Percentiles rank a stretch among this genome's conserved stretches.
These are phyloP conservation scores for Trypanosoma brucei DNA, from an alignment of 208 protist species.

Conservation along the genomic window DNA sequence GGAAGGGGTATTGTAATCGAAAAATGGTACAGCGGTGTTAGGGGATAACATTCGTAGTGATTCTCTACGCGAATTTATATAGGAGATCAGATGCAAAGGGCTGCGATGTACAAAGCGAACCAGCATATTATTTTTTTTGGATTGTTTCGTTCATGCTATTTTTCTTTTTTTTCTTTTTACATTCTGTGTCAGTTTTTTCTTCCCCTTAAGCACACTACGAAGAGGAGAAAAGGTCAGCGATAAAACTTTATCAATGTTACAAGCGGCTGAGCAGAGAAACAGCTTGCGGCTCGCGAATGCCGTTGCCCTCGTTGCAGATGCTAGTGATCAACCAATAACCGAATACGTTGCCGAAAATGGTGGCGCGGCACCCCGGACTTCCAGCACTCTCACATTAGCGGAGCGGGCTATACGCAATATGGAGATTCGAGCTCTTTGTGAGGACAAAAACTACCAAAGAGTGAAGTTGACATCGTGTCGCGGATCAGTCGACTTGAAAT, in stretches of 20 bases:
- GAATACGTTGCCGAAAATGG: neutral
- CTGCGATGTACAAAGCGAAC: too few relatives aligned
- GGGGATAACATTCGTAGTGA: too few relatives aligned
- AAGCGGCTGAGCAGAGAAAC: neutral
- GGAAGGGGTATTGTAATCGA: too few relatives aligned
- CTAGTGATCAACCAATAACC: neutral
- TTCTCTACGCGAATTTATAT: too few relatives aligned
- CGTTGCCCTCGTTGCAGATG: neutral
- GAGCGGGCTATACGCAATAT: neutral
- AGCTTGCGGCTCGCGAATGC: neutral
- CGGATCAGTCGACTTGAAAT: neutral
- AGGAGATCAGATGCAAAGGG: too few relatives aligned
- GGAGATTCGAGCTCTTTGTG: neutral
- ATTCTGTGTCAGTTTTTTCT: neutral
- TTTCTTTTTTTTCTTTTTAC: too few relatives aligned
- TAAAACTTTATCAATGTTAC: neutral
- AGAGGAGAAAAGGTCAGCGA: neutral
- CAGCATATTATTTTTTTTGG: too few relatives aligned
- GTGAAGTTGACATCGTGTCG: neutral
- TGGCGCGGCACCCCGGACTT: neutral
- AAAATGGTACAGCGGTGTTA: too few relatives aligned
- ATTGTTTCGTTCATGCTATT: too few relatives aligned
- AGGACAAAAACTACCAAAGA: neutral
- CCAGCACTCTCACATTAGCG: neutral
- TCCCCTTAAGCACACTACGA: neutral